Percentiles rank a stretch among this genome's conserved stretches.
phyloP scores from a whole-genome alignment of 495 filamentous ascomycete species.

The Amphirosellinia nigrospora region DNA sequence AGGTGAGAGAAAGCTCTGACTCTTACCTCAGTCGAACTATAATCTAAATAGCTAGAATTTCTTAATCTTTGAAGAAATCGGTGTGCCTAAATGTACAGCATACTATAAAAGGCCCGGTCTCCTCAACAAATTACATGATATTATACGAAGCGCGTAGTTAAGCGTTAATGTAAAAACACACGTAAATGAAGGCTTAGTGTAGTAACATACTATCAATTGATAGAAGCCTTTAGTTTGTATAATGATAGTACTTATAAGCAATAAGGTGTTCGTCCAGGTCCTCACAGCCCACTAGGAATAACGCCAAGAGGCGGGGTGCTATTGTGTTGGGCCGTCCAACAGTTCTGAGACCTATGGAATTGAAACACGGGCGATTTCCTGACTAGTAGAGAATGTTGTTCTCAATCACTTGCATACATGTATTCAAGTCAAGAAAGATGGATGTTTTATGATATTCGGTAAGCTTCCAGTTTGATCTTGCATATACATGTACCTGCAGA shows the following conservation, averaged over 20 bases:
- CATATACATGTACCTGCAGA: too few species aligned
- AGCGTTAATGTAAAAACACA: neutral
- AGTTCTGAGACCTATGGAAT: neutral
- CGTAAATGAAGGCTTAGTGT: neutral
- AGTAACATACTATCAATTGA: neutral
- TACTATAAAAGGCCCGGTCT: too few species aligned
- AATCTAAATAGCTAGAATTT: too few species aligned
- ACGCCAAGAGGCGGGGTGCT: neutral
- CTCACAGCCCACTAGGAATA: neutral
- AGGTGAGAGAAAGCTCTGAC: neutral
- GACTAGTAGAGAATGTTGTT: neutral
- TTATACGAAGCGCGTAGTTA: neutral
- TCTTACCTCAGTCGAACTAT: too few species aligned
- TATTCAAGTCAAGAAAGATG: neutral
- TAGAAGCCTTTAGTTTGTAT: neutral
- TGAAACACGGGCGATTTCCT: neutral
- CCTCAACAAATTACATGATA: neutral
- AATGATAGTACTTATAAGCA: neutral
- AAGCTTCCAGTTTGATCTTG: neutral
- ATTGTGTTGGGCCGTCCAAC: neutral
- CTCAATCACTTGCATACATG: neutral
- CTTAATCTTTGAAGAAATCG: too few species aligned
- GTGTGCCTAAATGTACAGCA: too few species aligned
- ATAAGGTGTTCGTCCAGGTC: neutral
- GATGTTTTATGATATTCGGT: neutral